Percentiles rank a stretch among this genome's conserved stretches.
Evolutionary conservation across 345 rosid genomes (phyloP).

Genomic region (Orychophragmus violaceus): DNA sequence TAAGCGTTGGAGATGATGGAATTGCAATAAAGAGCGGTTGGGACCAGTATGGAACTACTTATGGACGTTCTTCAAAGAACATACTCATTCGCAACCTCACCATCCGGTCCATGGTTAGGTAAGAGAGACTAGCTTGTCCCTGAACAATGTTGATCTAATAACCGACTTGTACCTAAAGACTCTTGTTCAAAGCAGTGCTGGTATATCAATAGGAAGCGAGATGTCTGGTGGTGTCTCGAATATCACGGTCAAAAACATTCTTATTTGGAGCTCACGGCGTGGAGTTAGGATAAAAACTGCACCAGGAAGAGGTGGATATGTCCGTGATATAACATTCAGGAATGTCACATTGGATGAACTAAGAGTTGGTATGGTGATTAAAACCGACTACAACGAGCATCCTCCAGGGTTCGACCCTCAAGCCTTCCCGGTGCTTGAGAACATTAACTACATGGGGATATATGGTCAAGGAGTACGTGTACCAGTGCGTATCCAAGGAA

Average conservation of each 20-base stretch:
- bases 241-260: slow-evolving; percentile 70
- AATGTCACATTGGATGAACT: slow-evolving; percentile 76
- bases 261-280: slow-evolving; percentile 87
- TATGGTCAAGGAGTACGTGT: slow-evolving; percentile 93
- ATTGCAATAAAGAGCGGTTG: slow-evolving; percentile 93
- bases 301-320: slow-evolving; percentile 88
- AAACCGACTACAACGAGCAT: slow-evolving; percentile 95
- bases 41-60: slow-evolving; percentile 90
- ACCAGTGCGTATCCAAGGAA: slow-evolving; percentile 91
- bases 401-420: slow-evolving; percentile 77
- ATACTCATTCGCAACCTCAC: slow-evolving; percentile 73
- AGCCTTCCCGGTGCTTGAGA: slow-evolving; percentile 58
- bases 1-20: slow-evolving; percentile 87
- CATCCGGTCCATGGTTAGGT: slow-evolving; percentile 92
- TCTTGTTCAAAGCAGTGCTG: slow-evolving; percentile 60
- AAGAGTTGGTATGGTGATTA: slow-evolving; percentile 85
- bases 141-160: not conserved
- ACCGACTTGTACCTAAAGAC: not conserved
- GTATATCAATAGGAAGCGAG: slow-evolving; percentile 95
- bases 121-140: slow-evolving; percentile 17
- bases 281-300: slow-evolving; percentile 97
- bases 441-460: slow-evolving; percentile 70
- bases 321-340: slow-evolving; percentile 55
- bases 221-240: slow-evolving; percentile 98
- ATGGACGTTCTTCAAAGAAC: slow-evolving; percentile 66